Evolutionary conservation across 2,329 filamentous ascomycete species (phyloP), one percentile per base, ranked within the genome.

Genomic region (Ophiostoma montium): DNA sequence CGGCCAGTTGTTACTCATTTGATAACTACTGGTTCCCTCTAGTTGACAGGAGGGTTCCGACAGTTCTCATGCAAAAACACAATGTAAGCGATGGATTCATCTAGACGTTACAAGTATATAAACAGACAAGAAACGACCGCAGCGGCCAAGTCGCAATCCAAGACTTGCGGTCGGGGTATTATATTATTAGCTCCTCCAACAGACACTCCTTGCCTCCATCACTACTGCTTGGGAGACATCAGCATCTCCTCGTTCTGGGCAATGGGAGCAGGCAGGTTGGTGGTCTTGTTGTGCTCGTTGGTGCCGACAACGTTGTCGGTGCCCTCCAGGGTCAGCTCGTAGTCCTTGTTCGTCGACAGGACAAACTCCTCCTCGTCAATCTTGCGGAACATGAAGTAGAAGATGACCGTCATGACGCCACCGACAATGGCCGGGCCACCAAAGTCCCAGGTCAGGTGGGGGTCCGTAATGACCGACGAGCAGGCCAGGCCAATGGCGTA

Each of bases 401-500:
- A 73, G 46, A 66, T 31, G 16, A 70, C 58, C 15, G 68, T 66
- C 11, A 69, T 56, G 32, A 72, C 55, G 38, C 59, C 65, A 49
- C 70, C 70, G 15, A 65, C 59, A 39, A 73, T 72, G 32, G 70
- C 67, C 10, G 66, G 63, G 32, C 65, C 71, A 36, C 67, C 70
- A 54, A 74, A 71, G 55, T 68, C 69, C 70, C 69, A 72, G 6
- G 67, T 68, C 35, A 75, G 59, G 53, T 69, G 65, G 7, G 71
- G 71, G 56, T 75, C 71, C 0, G 61, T 63, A 50, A 75, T 64
- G 36, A 70, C 64, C 4, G 66, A 65, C 18, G 70, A 67, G 56
- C 64, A 62, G 10, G 67, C 82, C 64, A 86, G 80, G 1, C 79
- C 79, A 21, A 87, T 67, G 35, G 82, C 82, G 36, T 78, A 70